Evolutionary conservation across 2,329 filamentous ascomycete species (phyloP).

Genomic region (Trichoderma asperellum): DNA sequence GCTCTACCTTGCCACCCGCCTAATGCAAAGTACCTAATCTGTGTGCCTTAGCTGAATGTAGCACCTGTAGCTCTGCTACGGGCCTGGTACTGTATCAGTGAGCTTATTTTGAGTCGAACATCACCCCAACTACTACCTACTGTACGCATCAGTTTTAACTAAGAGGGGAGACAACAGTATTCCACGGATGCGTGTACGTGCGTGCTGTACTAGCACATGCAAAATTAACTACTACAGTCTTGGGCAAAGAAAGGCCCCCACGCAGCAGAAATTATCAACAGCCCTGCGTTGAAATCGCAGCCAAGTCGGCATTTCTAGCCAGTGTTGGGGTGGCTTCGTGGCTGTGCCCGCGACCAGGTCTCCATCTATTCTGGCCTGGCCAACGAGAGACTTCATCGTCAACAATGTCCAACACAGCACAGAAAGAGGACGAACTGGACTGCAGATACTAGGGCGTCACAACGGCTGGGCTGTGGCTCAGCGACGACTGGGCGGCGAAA

Average conservation of each 20-base stretch:
- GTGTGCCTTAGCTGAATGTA: no score
- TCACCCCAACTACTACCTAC: background rate
- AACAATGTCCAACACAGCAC: background rate
- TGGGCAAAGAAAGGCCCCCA: background rate
- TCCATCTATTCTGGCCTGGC: background rate
- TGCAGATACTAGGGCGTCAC: background rate
- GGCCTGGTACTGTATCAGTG: no score
- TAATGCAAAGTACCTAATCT: background rate
- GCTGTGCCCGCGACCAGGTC: conserved; percentile 2
- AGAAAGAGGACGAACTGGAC: background rate
- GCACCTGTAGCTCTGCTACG: no score
- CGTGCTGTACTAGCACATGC: background rate
- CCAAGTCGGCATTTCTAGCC: conserved; percentile 1
- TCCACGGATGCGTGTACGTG: background rate
- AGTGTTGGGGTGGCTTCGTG: conserved; percentile 8
- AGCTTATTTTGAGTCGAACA: background rate
- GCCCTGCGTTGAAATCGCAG: background rate
- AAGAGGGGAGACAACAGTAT: background rate
- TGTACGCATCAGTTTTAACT: background rate
- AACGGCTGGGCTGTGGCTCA: background rate
- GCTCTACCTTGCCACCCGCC: background rate
- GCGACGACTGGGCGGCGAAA: background rate
- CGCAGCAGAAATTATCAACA: background rate
- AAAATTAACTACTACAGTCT: background rate
- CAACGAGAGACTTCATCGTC: background rate